Evolutionary conservation across 768 basidiomycete genomes (phyloP).

Genomic region (Suillus americanus): DNA sequence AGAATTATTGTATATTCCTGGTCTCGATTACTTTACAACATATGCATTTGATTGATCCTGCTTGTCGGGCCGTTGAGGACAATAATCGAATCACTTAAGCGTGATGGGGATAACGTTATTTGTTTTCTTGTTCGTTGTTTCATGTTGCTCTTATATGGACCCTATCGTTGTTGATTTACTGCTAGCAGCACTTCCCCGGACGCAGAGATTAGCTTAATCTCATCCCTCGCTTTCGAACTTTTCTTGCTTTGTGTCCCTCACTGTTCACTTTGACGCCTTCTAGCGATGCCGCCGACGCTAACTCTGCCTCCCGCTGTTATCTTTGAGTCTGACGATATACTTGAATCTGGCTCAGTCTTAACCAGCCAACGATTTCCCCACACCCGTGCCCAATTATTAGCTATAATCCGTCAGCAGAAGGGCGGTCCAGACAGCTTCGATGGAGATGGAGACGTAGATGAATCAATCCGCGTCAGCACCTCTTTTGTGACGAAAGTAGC

Average conservation of each 20-base stretch:
- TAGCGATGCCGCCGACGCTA: conserved; percentile 26
- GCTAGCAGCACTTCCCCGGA: conserved; percentile 21
- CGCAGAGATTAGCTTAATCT: conserved; percentile 21
- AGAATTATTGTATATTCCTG: not conserved
- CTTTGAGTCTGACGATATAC: conserved; percentile 17
- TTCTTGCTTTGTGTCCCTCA: not conserved
- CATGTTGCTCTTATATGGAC: conserved; percentile 11
- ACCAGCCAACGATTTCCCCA: conserved; percentile 62
- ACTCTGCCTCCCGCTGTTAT: conserved; percentile 19
- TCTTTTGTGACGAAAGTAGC: conserved; percentile 72
- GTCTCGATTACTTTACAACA: not conserved
- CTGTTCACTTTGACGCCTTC: conserved; percentile 11
- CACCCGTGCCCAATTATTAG: conserved; percentile 76
- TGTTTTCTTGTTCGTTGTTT: conserved; percentile 15
- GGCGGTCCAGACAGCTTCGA: conserved; percentile 54
- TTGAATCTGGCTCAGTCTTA: conserved; percentile 16
- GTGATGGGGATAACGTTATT: conserved; percentile 24
- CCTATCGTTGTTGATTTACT: conserved; percentile 18
- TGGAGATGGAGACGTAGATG: conserved; percentile 52
- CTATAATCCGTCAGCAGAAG: conserved; percentile 73
- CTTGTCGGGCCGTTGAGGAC: conserved; percentile 1
- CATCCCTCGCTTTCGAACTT: conserved; percentile 13
- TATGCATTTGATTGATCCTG: not conserved
- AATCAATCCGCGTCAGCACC: conserved; percentile 54
- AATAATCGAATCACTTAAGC: not conserved